Percentiles rank a stretch among this genome's conserved stretches.
These are phyloP conservation scores for Moniliella sp. DNA, from an alignment of 1,284 basidiomycete species.

Conservation along the genomic window DNA sequence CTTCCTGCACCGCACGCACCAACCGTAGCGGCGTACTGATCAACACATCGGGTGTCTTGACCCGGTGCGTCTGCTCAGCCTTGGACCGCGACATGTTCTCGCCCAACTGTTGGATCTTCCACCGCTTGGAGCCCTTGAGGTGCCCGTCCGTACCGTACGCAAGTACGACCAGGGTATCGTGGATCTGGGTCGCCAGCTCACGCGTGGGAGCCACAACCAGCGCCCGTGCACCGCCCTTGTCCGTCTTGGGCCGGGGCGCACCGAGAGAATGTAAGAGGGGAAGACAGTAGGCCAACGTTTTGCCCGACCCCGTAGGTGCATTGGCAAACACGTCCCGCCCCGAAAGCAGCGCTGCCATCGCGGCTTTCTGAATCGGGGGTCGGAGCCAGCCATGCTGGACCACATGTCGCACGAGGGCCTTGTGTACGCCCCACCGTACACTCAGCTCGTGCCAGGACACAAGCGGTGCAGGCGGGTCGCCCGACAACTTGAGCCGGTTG, in stretches of 20 bases:
- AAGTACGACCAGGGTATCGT: slow-evolving; percentile 19
- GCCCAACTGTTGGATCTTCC: slow-evolving; percentile 35
- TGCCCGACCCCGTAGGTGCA: slow-evolving; percentile 27
- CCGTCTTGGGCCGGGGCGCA: slow-evolving; percentile 4
- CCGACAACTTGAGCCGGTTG: slow-evolving; percentile 32
- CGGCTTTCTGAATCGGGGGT: slow-evolving; percentile 33
- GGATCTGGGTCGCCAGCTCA: slow-evolving; percentile 26
- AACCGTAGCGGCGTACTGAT: slow-evolving; percentile 29
- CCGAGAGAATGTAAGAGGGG: slow-evolving; percentile 19
- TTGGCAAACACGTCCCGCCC: slow-evolving; percentile 22
- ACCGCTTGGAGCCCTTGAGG: slow-evolving; percentile 12
- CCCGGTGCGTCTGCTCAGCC: too few species aligned
- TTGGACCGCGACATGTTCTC: slow-evolving; percentile 37
- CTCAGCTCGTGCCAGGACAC: slow-evolving; percentile 26
- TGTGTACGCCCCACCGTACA: slow-evolving; percentile 8
- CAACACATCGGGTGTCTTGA: slow-evolving; percentile 21
- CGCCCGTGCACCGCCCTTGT: slow-evolving; percentile 11
- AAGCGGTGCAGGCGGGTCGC: slow-evolving; percentile 34
- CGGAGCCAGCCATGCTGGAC: slow-evolving; percentile 12
- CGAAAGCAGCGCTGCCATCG: slow-evolving; percentile 31
- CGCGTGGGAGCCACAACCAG: slow-evolving; percentile 27
- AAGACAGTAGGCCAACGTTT: slow-evolving; percentile 26
- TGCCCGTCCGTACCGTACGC: slow-evolving; percentile 5
- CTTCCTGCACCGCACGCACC: slow-evolving; percentile 22
- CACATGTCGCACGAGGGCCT: slow-evolving; percentile 15